Percentiles rank a stretch among this genome's conserved stretches.
phyloP scores from a whole-genome alignment of 1,139 yeast species.

The Zygoascus meyerae region DNA sequence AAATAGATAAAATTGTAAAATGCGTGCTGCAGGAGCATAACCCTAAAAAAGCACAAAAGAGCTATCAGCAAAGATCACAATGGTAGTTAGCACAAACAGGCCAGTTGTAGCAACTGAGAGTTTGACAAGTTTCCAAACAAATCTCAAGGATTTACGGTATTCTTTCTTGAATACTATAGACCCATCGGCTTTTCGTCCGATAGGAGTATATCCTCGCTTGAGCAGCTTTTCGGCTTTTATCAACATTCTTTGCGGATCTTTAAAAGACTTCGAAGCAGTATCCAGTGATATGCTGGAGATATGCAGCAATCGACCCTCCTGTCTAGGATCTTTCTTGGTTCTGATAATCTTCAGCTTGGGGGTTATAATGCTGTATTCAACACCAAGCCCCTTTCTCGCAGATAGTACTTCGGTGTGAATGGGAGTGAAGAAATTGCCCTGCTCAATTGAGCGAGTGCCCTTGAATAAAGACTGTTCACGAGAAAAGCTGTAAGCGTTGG shows the following conservation, averaged over 20 bases:
- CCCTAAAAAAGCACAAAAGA: slow-evolving; percentile 7
- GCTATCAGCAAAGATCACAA: slow-evolving; percentile 7
- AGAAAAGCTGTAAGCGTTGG: slow-evolving; percentile 53
- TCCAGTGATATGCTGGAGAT: neutral
- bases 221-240: slow-evolving; percentile 32
- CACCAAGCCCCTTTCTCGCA: slow-evolving; percentile 14
- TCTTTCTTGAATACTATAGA: slow-evolving; percentile 36
- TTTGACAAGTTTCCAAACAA: slow-evolving; percentile 17
- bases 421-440: slow-evolving; percentile 42
- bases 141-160: slow-evolving; percentile 17
- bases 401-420: neutral
- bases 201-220: slow-evolving; percentile 41
- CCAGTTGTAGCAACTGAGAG: slow-evolving; percentile 3
- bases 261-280: neutral
- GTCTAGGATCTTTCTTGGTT: slow-evolving; percentile 25
- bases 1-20: neutral
- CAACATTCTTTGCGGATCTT: slow-evolving; percentile 23
- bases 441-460: slow-evolving; percentile 40
- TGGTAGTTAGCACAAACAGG: slow-evolving; percentile 1
- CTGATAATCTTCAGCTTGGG: slow-evolving; percentile 39
- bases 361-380: slow-evolving; percentile 45
- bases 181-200: slow-evolving; percentile 19
- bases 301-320: neutral
- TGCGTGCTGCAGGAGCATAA: neutral
- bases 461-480: slow-evolving; percentile 29